Evolutionary conservation across 148 eudicot genomes (phyloP).

Genomic region (Fagopyrum homotropicum): DNA sequence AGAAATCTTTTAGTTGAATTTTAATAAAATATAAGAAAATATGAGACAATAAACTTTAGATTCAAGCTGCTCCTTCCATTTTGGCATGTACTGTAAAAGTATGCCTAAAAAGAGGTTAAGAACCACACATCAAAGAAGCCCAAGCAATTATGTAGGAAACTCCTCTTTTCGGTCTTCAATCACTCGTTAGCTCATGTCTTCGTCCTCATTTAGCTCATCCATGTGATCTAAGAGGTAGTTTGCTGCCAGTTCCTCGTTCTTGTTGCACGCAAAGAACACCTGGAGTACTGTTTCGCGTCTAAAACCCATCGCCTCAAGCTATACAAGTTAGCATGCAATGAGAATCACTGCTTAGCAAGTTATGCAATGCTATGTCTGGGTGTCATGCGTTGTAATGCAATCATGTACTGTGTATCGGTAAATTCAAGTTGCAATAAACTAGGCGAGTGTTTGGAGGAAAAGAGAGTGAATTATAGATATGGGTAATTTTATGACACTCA

Average conservation of each 20-base stretch:
- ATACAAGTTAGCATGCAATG: constrained; percentile 15
- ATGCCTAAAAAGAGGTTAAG: not conserved
- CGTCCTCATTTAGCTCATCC: constrained; percentile 59
- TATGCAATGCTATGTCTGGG: too few species aligned
- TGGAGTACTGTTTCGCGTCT: constrained; percentile 62
- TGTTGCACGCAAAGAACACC: constrained; percentile 77
- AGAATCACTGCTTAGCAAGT: constrained; percentile 1
- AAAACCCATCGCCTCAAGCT: constrained; percentile 88
- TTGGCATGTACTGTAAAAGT: not conserved
- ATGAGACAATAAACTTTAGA: not conserved
- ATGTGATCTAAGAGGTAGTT: constrained; percentile 76
- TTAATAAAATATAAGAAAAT: not conserved
- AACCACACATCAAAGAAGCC: not conserved
- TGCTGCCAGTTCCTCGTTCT: constrained; percentile 73
- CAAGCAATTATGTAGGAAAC: constrained; percentile 16
- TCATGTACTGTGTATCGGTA: too few species aligned
- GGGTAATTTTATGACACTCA: too few species aligned
- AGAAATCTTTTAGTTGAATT: not conserved
- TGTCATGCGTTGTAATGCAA: too few species aligned
- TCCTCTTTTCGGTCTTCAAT: constrained; percentile 6
- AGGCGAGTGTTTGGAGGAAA: too few species aligned
- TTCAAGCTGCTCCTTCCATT: constrained; percentile 9
- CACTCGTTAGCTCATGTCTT: constrained; percentile 21
- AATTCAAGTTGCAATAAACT: too few species aligned
- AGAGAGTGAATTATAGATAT: too few species aligned